Conservation (phyloP, 371 early-diverging fungal genomes). For the Mortierella sp. region DNA sequence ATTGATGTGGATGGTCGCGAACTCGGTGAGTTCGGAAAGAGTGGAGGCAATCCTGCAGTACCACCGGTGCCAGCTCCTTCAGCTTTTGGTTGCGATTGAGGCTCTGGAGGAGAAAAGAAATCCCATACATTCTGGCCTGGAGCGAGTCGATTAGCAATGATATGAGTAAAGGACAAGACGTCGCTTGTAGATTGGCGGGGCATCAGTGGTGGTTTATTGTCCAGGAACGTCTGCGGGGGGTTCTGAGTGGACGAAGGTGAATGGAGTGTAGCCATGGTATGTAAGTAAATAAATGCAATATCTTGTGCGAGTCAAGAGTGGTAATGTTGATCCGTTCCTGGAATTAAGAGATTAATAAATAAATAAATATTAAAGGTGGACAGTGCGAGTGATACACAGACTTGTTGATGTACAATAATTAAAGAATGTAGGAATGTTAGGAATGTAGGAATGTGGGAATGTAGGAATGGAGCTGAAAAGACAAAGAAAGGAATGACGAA, state of each 20-base stretch:
- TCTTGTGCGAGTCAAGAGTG: neutral
- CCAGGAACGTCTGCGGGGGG: constrained; percentile 42
- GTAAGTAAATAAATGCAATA: neutral
- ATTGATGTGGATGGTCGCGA: constrained; percentile 1
- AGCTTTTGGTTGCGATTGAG: neutral
- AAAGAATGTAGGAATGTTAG: neutral
- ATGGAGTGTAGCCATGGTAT: constrained; percentile 23
- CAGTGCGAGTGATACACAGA: neutral
- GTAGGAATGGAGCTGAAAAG: neutral
- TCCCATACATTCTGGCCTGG: constrained; percentile 48
- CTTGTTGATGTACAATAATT: neutral
- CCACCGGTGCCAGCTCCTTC: neutral
- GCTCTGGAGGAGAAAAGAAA: constrained; percentile 36
- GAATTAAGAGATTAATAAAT: neutral
- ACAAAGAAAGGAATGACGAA: constrained; percentile 2
- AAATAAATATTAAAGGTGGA: neutral
- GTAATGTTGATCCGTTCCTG: too few relatives aligned
- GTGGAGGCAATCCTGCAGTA: neutral
- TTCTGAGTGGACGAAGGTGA: constrained; percentile 2
- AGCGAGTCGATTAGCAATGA: constrained; percentile 46
- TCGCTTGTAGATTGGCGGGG: constrained; percentile 51
- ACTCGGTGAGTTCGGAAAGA: constrained; percentile 2
- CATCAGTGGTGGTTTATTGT: constrained; percentile 41
- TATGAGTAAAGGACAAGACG: constrained; percentile 44
- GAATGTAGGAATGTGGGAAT: neutral